A percentile compares a stretch with the other conserved stretches of the same genome.
phyloP scores from a whole-genome alignment of 805 yeast species.

The Nakazawaea molendinolei region DNA sequence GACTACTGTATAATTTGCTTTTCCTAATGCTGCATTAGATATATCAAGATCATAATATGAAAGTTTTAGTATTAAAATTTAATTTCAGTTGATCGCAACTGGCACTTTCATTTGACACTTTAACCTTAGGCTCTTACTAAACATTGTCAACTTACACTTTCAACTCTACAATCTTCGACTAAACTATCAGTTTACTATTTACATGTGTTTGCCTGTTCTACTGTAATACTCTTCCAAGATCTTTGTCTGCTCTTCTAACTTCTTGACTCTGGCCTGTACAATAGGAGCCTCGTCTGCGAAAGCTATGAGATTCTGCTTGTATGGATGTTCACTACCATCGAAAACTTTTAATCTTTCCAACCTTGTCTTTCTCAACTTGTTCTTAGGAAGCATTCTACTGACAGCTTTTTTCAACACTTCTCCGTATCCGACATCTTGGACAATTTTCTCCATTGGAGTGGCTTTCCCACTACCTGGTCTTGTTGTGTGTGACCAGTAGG shows the following conservation, averaged over 20 bases:
- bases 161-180: too few species aligned
- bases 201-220: conserved; percentile 4
- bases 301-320: conserved; percentile 74
- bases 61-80: too few species aligned
- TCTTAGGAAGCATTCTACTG: conserved; percentile 93
- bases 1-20: too few species aligned
- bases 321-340: conserved; percentile 88
- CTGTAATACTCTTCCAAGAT: conserved; percentile 16
- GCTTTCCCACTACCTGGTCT: conserved; percentile 87
- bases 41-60: too few species aligned
- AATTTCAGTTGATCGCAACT: too few species aligned
- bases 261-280: conserved; percentile 36
- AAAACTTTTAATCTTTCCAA: conserved; percentile 78
- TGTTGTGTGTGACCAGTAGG: conserved; percentile 84
- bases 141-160: too few species aligned
- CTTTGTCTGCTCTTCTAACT: conserved; percentile 26
- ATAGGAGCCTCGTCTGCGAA: conserved; percentile 70
- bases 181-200: not conserved
- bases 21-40: too few species aligned
- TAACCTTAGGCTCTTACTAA: too few species aligned
- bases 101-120: too few species aligned
- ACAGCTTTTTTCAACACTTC: conserved; percentile 85
- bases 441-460: conserved; percentile 72
- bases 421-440: conserved; percentile 76
- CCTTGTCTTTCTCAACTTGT: conserved; percentile 71